A percentile compares a stretch with the other conserved stretches of the same genome.
phyloP scores from a whole-genome alignment of 2,329 filamentous ascomycete species.

The Monilinia fructigena region DNA sequence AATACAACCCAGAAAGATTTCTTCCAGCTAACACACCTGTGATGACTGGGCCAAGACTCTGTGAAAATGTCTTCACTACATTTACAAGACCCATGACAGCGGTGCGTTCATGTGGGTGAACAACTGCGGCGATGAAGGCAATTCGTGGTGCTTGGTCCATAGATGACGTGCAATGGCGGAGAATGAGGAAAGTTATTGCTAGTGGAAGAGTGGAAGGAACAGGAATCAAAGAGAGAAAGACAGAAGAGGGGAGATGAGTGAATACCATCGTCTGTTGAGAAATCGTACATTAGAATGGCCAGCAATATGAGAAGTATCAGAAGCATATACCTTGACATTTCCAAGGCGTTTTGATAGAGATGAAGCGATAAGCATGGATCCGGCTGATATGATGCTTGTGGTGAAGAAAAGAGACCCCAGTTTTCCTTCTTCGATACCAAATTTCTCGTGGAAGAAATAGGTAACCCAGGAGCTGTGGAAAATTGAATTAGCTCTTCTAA shows the following conservation, averaged over 20 bases:
- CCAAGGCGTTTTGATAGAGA: slow-evolving; percentile 56
- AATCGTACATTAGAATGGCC: background rate
- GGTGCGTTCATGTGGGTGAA: slow-evolving; percentile 65
- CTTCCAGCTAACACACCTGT: slow-evolving; percentile 61
- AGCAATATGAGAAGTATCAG: slow-evolving; percentile 32
- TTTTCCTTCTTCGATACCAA: slow-evolving; percentile 48
- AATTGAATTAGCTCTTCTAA: slow-evolving; percentile 42
- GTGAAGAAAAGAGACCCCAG: slow-evolving; percentile 57
- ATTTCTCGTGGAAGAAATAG: slow-evolving; percentile 53
- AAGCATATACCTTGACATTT: slow-evolving; percentile 58
- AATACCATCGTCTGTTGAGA: slow-evolving; percentile 66
- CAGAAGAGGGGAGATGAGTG: slow-evolving; percentile 67
- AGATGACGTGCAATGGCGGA: slow-evolving; percentile 60
- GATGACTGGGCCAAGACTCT: slow-evolving; percentile 60
- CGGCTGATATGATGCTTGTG: slow-evolving; percentile 51
- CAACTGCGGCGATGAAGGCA: slow-evolving; percentile 65
- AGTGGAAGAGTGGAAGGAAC: slow-evolving; percentile 52
- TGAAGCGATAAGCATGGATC: slow-evolving; percentile 53
- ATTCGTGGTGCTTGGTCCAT: slow-evolving; percentile 72
- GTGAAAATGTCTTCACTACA: slow-evolving; percentile 63
- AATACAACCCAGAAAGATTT: slow-evolving; percentile 60
- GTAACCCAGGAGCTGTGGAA: slow-evolving; percentile 56
- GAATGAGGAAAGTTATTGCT: slow-evolving; percentile 58
- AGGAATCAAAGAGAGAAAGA: slow-evolving; percentile 64
- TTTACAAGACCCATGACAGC: slow-evolving; percentile 71